Evolutionary conservation across 371 early-diverging fungal species (phyloP).

Genomic region (Mucor velutinosus): DNA sequence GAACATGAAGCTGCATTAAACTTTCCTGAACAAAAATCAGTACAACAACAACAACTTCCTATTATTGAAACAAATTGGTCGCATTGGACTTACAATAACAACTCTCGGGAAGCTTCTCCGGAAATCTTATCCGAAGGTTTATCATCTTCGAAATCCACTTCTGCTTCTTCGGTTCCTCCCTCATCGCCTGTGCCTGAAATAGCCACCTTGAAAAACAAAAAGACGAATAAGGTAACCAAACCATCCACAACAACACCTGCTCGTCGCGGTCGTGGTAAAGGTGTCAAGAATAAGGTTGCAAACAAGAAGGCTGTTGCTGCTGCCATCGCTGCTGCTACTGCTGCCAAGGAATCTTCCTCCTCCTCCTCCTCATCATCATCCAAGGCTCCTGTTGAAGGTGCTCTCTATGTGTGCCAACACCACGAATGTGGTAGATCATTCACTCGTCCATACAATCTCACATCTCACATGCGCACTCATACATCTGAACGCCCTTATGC

Average conservation of each 20-base stretch:
- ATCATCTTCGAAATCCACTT: constrained; percentile 10
- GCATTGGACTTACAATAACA: constrained; percentile 27
- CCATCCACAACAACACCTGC: constrained; percentile 1
- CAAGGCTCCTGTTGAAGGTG: constrained; percentile 23
- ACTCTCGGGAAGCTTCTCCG: constrained; percentile 21
- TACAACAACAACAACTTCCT: neutral
- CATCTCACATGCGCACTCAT: constrained; percentile 73
- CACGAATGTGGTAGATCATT: constrained; percentile 70
- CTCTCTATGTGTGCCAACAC: constrained; percentile 24
- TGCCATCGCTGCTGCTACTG: constrained; percentile 1
- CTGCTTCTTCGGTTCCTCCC: neutral
- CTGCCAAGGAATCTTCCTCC: neutral
- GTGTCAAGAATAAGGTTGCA: constrained; percentile 19
- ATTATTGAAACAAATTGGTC: constrained; percentile 24
- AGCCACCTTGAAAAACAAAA: constrained; percentile 8
- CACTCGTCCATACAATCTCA: constrained; percentile 72
- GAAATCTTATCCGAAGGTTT: constrained; percentile 16
- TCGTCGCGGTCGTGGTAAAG: constrained; percentile 32
- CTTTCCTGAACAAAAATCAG: constrained; percentile 7
- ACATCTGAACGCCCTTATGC: constrained; percentile 49
- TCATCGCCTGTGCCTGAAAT: constrained; percentile 18
- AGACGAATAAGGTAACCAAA: constrained; percentile 19
- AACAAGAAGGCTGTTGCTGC: constrained; percentile 17
- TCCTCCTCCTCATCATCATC: constrained; percentile 1
- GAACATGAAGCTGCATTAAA: constrained; percentile 30